These are phyloP conservation scores for Amanita molliuscula DNA, from an alignment of 768 basidiomycete species.

Conservation along the genomic window DNA sequence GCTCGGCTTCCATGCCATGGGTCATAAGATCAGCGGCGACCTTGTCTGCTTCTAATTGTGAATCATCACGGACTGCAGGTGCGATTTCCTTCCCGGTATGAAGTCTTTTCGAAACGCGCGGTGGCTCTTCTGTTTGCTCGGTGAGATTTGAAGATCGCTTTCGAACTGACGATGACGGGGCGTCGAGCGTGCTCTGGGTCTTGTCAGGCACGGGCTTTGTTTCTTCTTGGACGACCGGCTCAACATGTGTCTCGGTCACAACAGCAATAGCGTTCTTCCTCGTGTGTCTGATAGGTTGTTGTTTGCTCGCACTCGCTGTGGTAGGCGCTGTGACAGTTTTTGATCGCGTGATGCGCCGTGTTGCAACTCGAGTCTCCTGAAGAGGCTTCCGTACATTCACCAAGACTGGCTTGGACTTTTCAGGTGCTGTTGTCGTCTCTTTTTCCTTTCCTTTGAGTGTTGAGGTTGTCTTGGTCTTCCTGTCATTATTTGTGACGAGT, in stretches of 20 bases:
- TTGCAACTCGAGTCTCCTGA: background rate
- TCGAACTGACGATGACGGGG: conserved; percentile 4
- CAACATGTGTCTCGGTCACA: background rate
- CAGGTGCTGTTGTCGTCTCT: background rate
- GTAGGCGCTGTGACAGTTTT: background rate
- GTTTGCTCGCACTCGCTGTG: background rate
- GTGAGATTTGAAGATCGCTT: conserved; percentile 13
- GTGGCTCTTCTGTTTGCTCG: conserved; percentile 37
- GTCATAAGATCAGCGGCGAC: conserved; percentile 28
- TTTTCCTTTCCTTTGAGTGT: conserved; percentile 5
- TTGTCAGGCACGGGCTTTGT: background rate
- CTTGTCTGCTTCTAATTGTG: conserved; percentile 25
- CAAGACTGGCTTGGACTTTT: conserved; percentile 4
- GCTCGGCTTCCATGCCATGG: conserved; percentile 18
- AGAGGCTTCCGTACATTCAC: background rate
- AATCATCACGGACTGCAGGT: conserved; percentile 21
- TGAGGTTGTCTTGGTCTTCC: background rate
- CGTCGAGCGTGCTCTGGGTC: background rate
- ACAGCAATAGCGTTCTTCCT: background rate
- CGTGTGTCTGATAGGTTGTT: conserved; percentile 8
- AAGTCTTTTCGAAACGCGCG: conserved; percentile 51
- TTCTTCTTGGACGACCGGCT: background rate
- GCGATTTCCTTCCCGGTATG: conserved; percentile 35
- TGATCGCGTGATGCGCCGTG: conserved; percentile 3
- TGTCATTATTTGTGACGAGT: conserved; percentile 4